Conservation (phyloP, 1,139 yeast species). For the Hanseniaspora sp. region DNA sequence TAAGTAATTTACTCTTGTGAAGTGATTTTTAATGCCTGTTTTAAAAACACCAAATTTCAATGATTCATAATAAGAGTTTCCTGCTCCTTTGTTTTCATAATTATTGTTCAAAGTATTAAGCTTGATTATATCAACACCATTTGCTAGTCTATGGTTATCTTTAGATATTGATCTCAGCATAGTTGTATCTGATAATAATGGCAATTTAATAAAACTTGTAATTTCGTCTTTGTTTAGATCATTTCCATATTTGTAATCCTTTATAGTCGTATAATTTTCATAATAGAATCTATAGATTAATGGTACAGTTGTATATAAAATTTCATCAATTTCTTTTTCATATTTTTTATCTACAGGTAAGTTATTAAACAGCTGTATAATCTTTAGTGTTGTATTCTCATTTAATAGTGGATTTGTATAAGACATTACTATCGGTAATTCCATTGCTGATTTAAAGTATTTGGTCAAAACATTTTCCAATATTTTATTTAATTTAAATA, state of each 20-base stretch:
- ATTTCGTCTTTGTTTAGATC: not conserved
- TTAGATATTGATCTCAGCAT: not conserved
- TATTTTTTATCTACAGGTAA: not conserved
- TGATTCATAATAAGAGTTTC: not conserved
- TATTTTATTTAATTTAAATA: not conserved
- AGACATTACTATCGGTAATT: not conserved
- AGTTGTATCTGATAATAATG: not conserved
- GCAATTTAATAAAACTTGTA: not conserved
- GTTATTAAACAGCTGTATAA: not conserved
- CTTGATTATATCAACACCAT: not conserved
- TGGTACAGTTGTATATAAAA: slow-evolving; percentile 8
- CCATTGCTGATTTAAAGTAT: not conserved
- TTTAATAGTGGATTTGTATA: not conserved
- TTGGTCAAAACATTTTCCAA: not conserved
- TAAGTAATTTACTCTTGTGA: not conserved
- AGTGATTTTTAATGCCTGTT: not conserved
- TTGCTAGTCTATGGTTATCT: not conserved
- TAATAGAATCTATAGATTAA: slow-evolving; percentile 7
- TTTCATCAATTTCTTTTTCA: not conserved
- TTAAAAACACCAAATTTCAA: slow-evolving; percentile 3
- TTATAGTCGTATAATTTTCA: slow-evolving; percentile 3
- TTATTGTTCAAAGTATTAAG: not conserved
- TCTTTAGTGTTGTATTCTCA: not conserved
- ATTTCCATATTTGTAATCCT: not conserved
- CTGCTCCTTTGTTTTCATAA: not conserved